Evolutionary conservation across 768 basidiomycete species (phyloP), one percentile per base, ranked within the genome.

Genomic region (Floccularia luteovirens): DNA sequence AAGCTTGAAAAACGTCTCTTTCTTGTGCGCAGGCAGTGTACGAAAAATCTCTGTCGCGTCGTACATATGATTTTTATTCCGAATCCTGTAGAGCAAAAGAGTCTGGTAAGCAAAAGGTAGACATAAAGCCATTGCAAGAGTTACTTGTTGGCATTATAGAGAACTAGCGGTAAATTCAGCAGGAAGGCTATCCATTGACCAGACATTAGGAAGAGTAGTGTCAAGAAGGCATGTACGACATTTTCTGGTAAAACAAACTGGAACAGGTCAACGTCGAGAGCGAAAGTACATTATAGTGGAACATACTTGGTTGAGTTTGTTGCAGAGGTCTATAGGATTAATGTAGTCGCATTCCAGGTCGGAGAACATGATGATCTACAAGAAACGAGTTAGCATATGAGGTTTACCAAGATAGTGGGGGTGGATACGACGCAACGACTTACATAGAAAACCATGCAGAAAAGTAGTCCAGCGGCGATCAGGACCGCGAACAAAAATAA

Each of bases 361-460:
- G 31, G 92, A 96, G 73, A 98, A 98, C 94, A 97, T 98, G 72
- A 99, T 98, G 56, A 99, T 97, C 94, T 98, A 52, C 36, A 24
- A 24, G 33, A 17, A 34, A 8, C 10, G 8, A 34, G 33, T 11
- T 11, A 17, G 8, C 10, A 34, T 34, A 10, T 8, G 27, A 8
- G 10, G 27, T 28, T 28, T 14, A 14, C 14, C 8, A 28, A 28
- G 14, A 28, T n/a, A n/a, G n/a, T n/a, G n/a, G n/a, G n/a, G n/a
- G n/a, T n/a, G n/a, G n/a, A n/a, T n/a, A n/a, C n/a, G n/a, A n/a
- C n/a, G n/a, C n/a, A n/a, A n/a, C n/a, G 31, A 83, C 90, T 63
- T 54, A 97, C 94, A 65, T 96, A 99, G 74, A 98, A 99, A 59
- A 99, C 96, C 86, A 92, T 92, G 51, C 92, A 96, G 70, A 99